Evolutionary conservation across 2,329 filamentous ascomycete genomes (phyloP).

Genomic region (Arthrobotrys musiformis): DNA sequence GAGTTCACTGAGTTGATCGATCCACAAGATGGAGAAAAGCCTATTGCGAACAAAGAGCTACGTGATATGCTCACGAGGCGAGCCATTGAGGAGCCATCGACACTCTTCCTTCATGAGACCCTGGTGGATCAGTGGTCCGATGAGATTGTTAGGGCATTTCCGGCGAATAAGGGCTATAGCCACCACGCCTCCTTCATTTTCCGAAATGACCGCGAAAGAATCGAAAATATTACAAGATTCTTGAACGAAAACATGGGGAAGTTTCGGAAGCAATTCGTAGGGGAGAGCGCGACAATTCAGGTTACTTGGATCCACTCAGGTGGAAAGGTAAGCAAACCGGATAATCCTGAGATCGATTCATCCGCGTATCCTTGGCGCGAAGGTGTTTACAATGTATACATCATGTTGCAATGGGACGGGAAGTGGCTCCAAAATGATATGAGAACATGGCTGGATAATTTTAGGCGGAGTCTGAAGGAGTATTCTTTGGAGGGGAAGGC

Average conservation of each 20-base stretch:
- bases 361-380: constrained; percentile 61
- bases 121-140: constrained; percentile 60
- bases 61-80: constrained; percentile 58
- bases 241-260: constrained; percentile 39
- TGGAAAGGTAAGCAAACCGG: constrained; percentile 41
- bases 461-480: constrained; percentile 58
- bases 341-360: constrained; percentile 27
- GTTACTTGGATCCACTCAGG: constrained; percentile 61
- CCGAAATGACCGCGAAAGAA: constrained; percentile 9
- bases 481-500: constrained; percentile 58
- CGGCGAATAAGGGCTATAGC: constrained; percentile 57
- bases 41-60: constrained; percentile 29
- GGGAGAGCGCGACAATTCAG: constrained; percentile 55
- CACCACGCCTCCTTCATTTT: constrained; percentile 60
- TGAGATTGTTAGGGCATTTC: constrained; percentile 59
- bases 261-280: constrained; percentile 56
- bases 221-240: constrained; percentile 32
- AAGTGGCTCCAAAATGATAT: constrained; percentile 61
- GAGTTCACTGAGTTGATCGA: constrained; percentile 53
- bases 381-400: constrained; percentile 59
- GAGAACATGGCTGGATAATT: constrained; percentile 55
- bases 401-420: constrained; percentile 61
- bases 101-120: constrained; percentile 60
- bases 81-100: constrained; percentile 56
- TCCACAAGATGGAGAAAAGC: constrained; percentile 1